These are phyloP conservation scores for Paecilomyces niveus DNA, from an alignment of 2,329 filamentous ascomycete genomes.

Conservation along the genomic window DNA sequence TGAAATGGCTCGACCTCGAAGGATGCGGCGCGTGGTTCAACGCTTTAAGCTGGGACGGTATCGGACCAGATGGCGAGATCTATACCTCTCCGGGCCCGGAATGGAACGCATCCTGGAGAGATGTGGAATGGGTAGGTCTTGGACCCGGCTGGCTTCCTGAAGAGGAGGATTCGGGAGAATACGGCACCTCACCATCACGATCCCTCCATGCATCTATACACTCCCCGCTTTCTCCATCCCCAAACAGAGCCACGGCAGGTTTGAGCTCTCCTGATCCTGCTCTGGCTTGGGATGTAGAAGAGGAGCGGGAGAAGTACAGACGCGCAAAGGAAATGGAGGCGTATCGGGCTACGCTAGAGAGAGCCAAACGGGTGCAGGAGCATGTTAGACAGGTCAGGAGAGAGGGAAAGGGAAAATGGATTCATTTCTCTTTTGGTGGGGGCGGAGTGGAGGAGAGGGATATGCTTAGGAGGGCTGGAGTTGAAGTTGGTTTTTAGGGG, in stretches of 20 bases:
- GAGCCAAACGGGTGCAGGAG: conserved; percentile 23
- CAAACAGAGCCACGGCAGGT: background rate
- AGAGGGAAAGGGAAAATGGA: conserved; percentile 31
- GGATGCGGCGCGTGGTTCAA: conserved; percentile 51
- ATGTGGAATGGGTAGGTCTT: conserved; percentile 35
- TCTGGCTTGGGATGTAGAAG: conserved; percentile 23
- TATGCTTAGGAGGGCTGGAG: background rate
- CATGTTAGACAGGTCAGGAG: conserved; percentile 24
- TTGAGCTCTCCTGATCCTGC: conserved; percentile 1
- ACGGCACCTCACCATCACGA: background rate
- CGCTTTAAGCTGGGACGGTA: conserved; percentile 41
- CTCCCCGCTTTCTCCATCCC: conserved; percentile 4
- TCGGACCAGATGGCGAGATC: conserved; percentile 18
- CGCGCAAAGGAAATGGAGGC: conserved; percentile 23
- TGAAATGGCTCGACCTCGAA: conserved; percentile 57
- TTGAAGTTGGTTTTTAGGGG: background rate
- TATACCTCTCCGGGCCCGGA: conserved; percentile 29
- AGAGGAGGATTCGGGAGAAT: conserved; percentile 5
- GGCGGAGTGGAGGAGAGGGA: conserved; percentile 12
- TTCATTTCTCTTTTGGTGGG: conserved; percentile 27
- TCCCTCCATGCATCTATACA: conserved; percentile 16
- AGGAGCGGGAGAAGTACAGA: conserved; percentile 23
- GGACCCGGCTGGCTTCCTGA: conserved; percentile 35
- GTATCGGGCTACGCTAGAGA: conserved; percentile 19
- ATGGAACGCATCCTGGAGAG: conserved; percentile 41